phyloP scores from a whole-genome alignment of 345 rosid species.

The Gossypium rotundifolium region DNA sequence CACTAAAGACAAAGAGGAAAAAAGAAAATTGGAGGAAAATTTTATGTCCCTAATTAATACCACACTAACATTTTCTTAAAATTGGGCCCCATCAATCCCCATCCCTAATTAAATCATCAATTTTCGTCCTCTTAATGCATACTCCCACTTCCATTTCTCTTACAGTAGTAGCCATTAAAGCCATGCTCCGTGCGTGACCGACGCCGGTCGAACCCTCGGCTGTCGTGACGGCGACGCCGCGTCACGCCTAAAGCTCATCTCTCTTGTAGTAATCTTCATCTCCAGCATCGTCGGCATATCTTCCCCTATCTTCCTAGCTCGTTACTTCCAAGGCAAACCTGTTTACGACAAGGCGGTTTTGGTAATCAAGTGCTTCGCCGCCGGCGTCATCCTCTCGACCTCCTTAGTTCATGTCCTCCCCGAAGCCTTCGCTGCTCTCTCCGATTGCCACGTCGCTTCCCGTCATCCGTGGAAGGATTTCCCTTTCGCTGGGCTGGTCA shows the following conservation, averaged over 20 bases:
- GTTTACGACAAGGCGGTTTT: slow-evolving; percentile 68
- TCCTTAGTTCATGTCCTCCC: slow-evolving; percentile 92
- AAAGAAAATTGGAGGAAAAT: background rate
- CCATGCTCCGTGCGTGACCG: slow-evolving; percentile 46
- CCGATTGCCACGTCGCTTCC: slow-evolving; percentile 74
- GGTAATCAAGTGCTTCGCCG: slow-evolving; percentile 82
- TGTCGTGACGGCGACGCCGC: slow-evolving; percentile 68
- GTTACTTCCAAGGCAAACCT: slow-evolving; percentile 72
- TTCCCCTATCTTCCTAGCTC: slow-evolving; percentile 63
- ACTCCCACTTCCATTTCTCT: background rate
- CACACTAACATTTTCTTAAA: background rate
- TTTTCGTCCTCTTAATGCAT: too few relatives aligned
- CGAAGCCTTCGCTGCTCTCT: slow-evolving; percentile 69
- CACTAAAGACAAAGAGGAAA: background rate
- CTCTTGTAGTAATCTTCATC: slow-evolving; percentile 57
- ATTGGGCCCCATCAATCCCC: background rate
- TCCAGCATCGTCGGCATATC: slow-evolving; percentile 71
- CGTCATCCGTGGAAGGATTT: slow-evolving; percentile 83
- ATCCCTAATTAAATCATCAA: background rate
- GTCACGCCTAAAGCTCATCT: slow-evolving; percentile 56
- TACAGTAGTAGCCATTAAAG: too few relatives aligned
- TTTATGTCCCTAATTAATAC: too few relatives aligned
- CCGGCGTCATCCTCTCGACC: slow-evolving; percentile 93
- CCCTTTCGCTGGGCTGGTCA: slow-evolving; percentile 77
- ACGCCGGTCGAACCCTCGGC: slow-evolving; percentile 38